Conservation (phyloP, 2,329 filamentous ascomycete species). For the Arthroderma sp. region DNA sequence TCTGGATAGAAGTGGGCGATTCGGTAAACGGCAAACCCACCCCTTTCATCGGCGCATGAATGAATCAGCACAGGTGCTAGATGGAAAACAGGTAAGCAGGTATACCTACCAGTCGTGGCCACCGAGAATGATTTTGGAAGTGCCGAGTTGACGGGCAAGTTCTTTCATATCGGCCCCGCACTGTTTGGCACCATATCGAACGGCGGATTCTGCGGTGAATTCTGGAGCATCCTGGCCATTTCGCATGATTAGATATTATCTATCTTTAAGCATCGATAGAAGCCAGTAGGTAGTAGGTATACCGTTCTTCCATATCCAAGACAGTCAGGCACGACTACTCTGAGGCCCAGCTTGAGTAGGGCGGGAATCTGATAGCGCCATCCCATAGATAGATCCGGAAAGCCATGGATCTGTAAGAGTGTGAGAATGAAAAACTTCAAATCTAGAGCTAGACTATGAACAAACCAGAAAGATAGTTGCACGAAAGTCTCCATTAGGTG, state of each 20-base stretch:
- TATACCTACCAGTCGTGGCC: constrained; percentile 65
- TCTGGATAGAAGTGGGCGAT: constrained; percentile 59
- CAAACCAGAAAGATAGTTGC: constrained; percentile 43
- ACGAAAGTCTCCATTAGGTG: constrained; percentile 29
- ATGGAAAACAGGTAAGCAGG: not conserved
- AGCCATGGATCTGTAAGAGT: constrained; percentile 52
- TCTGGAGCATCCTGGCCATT: constrained; percentile 26
- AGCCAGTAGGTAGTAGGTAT: constrained; percentile 9
- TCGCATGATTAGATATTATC: not conserved
- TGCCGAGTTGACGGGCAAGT: constrained; percentile 47
- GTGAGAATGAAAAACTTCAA: no score
- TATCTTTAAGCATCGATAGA: not conserved
- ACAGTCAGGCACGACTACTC: constrained; percentile 74
- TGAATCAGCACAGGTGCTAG: no score
- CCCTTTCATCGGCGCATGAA: constrained; percentile 33
- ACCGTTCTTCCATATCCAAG: constrained; percentile 73
- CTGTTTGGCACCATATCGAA: constrained; percentile 57
- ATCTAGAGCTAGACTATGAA: not conserved
- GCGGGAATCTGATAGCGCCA: constrained; percentile 84
- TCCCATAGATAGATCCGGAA: constrained; percentile 67
- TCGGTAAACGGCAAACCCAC: constrained; percentile 64
- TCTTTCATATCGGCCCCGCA: constrained; percentile 62
- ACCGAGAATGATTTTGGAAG: constrained; percentile 57
- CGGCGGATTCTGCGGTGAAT: constrained; percentile 47
- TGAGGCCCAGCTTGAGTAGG: constrained; percentile 56